These are phyloP conservation scores for Pleurotus tuber-regium DNA, from an alignment of 768 basidiomycete genomes.

Conservation along the genomic window DNA sequence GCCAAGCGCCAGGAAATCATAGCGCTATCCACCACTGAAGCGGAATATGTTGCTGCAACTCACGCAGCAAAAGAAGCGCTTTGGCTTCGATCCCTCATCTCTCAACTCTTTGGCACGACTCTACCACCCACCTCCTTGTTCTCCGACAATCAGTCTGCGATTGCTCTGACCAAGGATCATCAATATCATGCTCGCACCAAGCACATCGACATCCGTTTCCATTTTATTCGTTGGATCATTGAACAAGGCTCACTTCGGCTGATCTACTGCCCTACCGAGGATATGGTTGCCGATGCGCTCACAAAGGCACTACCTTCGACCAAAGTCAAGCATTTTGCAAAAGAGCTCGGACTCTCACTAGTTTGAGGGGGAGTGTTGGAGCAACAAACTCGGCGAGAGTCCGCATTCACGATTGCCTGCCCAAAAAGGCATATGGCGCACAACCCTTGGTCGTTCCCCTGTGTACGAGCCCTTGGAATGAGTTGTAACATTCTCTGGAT, in stretches of 20 bases:
- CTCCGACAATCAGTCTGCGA: conserved; percentile 23
- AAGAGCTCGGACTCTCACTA: conserved; percentile 1
- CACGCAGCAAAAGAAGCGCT: conserved; percentile 24
- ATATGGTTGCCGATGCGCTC: conserved; percentile 27
- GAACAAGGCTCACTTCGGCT: conserved; percentile 11
- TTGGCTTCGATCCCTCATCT: conserved; percentile 28
- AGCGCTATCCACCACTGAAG: conserved; percentile 21
- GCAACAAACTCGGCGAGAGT: too few species aligned
- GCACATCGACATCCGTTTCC: conserved; percentile 32
- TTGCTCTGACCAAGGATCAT: conserved; percentile 22
- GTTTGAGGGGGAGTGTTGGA: conserved; percentile 14
- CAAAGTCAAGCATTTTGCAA: conserved; percentile 8
- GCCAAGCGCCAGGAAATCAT: conserved; percentile 30
- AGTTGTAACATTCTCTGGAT: too few species aligned
- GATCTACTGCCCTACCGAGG: conserved; percentile 17
- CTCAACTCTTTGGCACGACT: conserved; percentile 15
- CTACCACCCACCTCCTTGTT: conserved; percentile 1
- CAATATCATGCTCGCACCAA: conserved; percentile 27
- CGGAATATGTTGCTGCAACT: conserved; percentile 20
- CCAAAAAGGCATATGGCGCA: too few species aligned
- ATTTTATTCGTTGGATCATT: conserved; percentile 24
- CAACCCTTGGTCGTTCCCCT: too few species aligned
- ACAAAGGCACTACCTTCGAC: conserved; percentile 20
- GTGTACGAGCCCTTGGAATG: too few species aligned
- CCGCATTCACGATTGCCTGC: too few species aligned